Conservation (phyloP, 2,329 filamentous ascomycete species). For the Paecilomyces variotii region DNA sequence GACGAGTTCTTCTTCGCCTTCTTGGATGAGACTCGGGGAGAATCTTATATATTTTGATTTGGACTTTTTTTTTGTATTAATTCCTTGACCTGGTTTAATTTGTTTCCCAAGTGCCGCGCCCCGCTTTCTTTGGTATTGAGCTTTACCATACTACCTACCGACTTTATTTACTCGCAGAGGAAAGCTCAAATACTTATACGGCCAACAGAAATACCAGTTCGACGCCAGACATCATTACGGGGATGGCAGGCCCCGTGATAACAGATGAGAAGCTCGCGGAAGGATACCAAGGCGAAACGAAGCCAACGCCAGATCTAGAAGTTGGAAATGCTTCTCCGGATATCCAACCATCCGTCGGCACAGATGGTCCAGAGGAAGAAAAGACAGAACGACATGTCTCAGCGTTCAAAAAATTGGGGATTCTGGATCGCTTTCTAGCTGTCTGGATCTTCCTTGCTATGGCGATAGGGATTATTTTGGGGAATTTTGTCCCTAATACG, state of each 20-base stretch:
- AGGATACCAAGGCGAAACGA: background rate
- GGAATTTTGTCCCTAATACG: constrained; percentile 62
- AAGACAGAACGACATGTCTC: constrained; percentile 9
- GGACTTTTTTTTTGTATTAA: no score
- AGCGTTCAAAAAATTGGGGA: constrained; percentile 44
- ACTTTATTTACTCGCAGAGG: no score
- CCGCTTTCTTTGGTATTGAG: no score
- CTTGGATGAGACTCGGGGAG: no score
- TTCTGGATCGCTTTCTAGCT: constrained; percentile 57
- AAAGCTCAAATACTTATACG: no score
- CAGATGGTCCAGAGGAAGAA: background rate
- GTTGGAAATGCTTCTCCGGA: background rate
- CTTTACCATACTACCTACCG: no score
- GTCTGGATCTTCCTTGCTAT: constrained; percentile 75
- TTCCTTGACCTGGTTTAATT: no score
- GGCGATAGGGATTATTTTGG: constrained; percentile 64
- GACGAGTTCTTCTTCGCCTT: no score
- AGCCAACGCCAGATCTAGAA: background rate
- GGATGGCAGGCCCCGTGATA: background rate
- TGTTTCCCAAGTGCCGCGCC: no score
- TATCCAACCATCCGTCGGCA: background rate
- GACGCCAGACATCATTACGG: background rate
- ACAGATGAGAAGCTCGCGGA: background rate
- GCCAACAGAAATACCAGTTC: no score
- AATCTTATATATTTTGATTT: no score